Base-by-base conservation (phyloP, 2,329 filamentous ascomycete species). In the Nemania sp. region DNA sequence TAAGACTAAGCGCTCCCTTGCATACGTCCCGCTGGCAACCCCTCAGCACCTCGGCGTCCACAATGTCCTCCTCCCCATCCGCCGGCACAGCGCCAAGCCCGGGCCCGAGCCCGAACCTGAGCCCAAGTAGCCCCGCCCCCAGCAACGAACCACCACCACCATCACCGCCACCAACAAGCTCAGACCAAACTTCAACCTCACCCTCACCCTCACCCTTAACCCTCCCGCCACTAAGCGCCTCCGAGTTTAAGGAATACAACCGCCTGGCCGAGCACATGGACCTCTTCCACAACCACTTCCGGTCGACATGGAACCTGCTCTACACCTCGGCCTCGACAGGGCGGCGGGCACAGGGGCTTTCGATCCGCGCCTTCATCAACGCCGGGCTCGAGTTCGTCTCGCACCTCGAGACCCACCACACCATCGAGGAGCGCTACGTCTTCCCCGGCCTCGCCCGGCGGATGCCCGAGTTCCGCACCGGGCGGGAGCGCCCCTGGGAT, bases 391-490 rank as follows among this genome's bases (percentile, higher is more conserved):
- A 89, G 56, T 93, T 97, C 78, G 86, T 88, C 72, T 84, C 85
- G 18, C 87, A 91, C 66, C 88, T 97, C n/a, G 86, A 88, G 10
- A 80, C 87, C 65, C 94, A 97, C 81, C 94, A 97, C 82, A 83
- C 82, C 65, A 95, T 97, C 75, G 94, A 97, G 79, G 94, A 98
- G 80, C 81, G 84, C 32, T 88, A 93, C 78, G 84, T 97, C 47
- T 97, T 97, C 79, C 94, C 94, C 1, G 76, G 90, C 0, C 86
- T 97, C 1, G 93, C 92, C 13, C 83, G 82, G 73, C 90, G 89
- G 72, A 97, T 97, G 93, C 89, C 92, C 5, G 90, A 92, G 72
- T 97, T 97, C 77, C 83, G 84, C 24, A 73, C 73, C 51, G 74
- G 77, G 10, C 72, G 43, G 41, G 67, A 69, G 47, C 35, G 45